Conservation (phyloP, 192 early-diverging fungal genomes). For the Entomortierella parvispora region DNA sequence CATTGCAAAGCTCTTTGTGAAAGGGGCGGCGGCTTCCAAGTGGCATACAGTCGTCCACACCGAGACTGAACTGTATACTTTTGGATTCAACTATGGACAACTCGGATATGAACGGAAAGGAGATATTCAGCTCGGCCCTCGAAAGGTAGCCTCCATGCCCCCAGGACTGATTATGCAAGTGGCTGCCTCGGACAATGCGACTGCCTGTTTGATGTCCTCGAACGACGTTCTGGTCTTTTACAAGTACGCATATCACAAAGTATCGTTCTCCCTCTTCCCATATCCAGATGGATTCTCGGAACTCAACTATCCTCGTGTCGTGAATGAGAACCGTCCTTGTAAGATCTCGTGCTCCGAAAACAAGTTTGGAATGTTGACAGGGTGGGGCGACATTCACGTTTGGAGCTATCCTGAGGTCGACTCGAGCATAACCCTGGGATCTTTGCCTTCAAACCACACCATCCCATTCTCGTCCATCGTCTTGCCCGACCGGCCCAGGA, state of each 20-base stretch:
- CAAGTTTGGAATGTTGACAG: slow-evolving; percentile 42
- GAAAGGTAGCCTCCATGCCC: slow-evolving; percentile 70
- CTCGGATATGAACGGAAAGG: slow-evolving; percentile 64
- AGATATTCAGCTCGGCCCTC: slow-evolving; percentile 61
- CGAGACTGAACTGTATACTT: slow-evolving; percentile 66
- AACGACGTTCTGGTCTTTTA: slow-evolving; percentile 70
- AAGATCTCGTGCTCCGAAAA: slow-evolving; percentile 45
- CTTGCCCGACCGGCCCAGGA: slow-evolving; percentile 45
- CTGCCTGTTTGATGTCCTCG: slow-evolving; percentile 64
- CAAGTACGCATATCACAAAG: slow-evolving; percentile 60
- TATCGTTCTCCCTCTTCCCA: slow-evolving; percentile 41
- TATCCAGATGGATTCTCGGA: slow-evolving; percentile 25
- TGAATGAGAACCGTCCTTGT: slow-evolving; percentile 19
- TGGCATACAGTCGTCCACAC: slow-evolving; percentile 75
- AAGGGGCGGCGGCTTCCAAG: slow-evolving; percentile 72
- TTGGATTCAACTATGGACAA: slow-evolving; percentile 80
- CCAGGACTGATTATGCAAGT: slow-evolving; percentile 64
- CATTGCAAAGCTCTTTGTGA: slow-evolving; percentile 62
- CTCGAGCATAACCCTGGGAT: slow-evolving; percentile 32
- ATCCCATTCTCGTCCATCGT: slow-evolving; percentile 13
- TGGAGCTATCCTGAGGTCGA: slow-evolving; percentile 49
- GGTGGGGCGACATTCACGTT: slow-evolving; percentile 36
- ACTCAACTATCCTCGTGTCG: neutral
- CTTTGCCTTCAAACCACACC: slow-evolving; percentile 31
- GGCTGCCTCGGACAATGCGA: slow-evolving; percentile 72